phyloP scores from a whole-genome alignment of 1,284 basidiomycete species.

The Cryptococcus neoformans region DNA sequence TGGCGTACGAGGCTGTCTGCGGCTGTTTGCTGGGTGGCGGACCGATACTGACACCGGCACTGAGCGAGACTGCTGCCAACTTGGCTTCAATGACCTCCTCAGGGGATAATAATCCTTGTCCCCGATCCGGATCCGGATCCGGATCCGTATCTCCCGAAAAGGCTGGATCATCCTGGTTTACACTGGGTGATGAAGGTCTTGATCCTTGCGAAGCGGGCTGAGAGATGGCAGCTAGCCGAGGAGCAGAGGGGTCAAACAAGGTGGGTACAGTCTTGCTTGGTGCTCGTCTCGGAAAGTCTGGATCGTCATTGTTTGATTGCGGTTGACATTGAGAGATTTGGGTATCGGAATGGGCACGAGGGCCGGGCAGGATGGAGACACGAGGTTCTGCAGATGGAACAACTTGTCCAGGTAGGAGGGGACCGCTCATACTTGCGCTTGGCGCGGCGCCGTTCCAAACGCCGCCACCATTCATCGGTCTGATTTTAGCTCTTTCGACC shows the following conservation, averaged over 20 bases:
- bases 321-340: background rate
- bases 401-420: background rate
- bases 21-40: slow-evolving; percentile 11
- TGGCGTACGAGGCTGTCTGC: slow-evolving; percentile 38
- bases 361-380: slow-evolving; percentile 7
- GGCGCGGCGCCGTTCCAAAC: slow-evolving; percentile 32
- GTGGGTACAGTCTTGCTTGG: slow-evolving; percentile 19
- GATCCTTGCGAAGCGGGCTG: background rate
- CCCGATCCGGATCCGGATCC: too few relatives aligned
- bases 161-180: background rate
- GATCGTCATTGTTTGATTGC: slow-evolving; percentile 15
- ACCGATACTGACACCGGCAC: slow-evolving; percentile 29
- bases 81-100: slow-evolving; percentile 43
- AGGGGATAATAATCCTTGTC: slow-evolving; percentile 8
- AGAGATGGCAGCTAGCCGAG: slow-evolving; percentile 1
- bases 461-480: slow-evolving; percentile 11
- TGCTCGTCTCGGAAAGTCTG: slow-evolving; percentile 38
- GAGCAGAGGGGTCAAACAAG: slow-evolving; percentile 36
- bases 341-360: background rate
- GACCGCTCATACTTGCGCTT: background rate
- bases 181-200: background rate
- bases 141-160: background rate
- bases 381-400: background rate
- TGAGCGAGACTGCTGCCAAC: slow-evolving; percentile 33
- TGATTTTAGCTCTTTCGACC: slow-evolving; percentile 36